phyloP scores from a whole-genome alignment of 371 early-diverging fungal genomes.

The Actinomucor elegans region DNA sequence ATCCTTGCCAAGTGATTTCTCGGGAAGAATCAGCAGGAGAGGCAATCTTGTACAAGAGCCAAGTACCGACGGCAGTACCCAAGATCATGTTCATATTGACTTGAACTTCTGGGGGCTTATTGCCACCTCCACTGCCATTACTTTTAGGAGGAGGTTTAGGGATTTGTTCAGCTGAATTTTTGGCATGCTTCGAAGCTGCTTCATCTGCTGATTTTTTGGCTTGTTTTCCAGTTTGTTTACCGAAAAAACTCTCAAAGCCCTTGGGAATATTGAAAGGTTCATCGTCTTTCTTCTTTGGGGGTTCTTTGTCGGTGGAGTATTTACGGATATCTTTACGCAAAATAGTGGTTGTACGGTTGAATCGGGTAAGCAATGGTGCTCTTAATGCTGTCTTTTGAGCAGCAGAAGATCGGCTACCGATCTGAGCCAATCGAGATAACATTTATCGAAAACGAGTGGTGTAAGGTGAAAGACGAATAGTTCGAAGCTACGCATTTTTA shows the following conservation, averaged over 20 bases:
- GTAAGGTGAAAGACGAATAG: too few species aligned
- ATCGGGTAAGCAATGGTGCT: background rate
- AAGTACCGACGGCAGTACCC: slow-evolving; percentile 49
- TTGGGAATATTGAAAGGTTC: slow-evolving; percentile 38
- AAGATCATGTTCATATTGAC: slow-evolving; percentile 47
- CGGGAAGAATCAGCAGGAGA: slow-evolving; percentile 47
- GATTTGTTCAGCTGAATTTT: slow-evolving; percentile 26
- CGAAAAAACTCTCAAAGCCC: slow-evolving; percentile 49
- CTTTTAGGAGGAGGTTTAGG: slow-evolving; percentile 29
- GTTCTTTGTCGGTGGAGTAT: slow-evolving; percentile 28
- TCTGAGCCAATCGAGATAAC: slow-evolving; percentile 26
- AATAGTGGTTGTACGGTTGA: slow-evolving; percentile 7
- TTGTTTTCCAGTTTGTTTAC: slow-evolving; percentile 25
- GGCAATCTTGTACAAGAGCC: slow-evolving; percentile 51
- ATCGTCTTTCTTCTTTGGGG: slow-evolving; percentile 20
- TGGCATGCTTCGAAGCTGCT: slow-evolving; percentile 22
- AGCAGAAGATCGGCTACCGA: slow-evolving; percentile 6
- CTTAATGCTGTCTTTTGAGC: slow-evolving; percentile 5
- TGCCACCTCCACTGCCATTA: background rate
- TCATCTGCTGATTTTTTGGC: slow-evolving; percentile 23
- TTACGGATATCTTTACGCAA: slow-evolving; percentile 21
- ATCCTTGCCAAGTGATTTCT: slow-evolving; percentile 93
- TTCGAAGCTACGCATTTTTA: too few species aligned
- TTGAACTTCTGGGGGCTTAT: slow-evolving; percentile 23
- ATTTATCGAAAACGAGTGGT: too few species aligned